phyloP scores from a whole-genome alignment of 1,284 basidiomycete species.

The Puccinia polysora region DNA sequence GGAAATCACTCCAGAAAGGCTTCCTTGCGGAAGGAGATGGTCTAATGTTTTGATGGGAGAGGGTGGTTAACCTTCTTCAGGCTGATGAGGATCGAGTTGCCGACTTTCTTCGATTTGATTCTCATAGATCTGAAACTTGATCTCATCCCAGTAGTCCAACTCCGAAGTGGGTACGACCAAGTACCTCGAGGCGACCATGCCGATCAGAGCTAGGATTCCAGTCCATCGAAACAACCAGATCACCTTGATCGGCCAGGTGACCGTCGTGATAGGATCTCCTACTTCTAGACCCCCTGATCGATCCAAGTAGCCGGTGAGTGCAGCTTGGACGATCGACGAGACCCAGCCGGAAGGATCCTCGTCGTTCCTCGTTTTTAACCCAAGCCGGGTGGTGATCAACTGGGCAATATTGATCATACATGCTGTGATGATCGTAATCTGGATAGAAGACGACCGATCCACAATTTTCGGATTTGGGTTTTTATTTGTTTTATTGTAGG shows the following conservation, averaged over 20 bases:
- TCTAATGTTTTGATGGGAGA: no score
- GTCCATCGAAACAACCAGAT: slow-evolving; percentile 23
- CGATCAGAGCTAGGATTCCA: neutral
- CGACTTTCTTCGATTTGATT: neutral
- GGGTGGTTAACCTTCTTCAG: neutral
- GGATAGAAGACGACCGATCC: neutral
- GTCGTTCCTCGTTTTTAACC: no score
- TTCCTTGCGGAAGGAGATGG: no score
- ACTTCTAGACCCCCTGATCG: no score
- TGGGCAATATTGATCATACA: slow-evolving; percentile 14
- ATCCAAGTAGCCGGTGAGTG: neutral
- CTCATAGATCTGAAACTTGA: slow-evolving; percentile 30
- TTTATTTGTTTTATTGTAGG: neutral
- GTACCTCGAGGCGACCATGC: neutral
- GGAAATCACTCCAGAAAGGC: no score
- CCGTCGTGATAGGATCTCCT: no score
- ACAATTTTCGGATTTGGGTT: neutral
- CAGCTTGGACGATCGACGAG: neutral
- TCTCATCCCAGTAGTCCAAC: slow-evolving; percentile 33
- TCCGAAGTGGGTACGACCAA: slow-evolving; percentile 27
- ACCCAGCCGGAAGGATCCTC: no score
- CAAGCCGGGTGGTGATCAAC: slow-evolving; percentile 3
- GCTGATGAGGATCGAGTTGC: neutral
- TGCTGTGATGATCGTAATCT: slow-evolving; percentile 18
- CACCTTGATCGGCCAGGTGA: neutral